Base-by-base conservation (phyloP, 2,329 filamentous ascomycete genomes). In the Massarina eburnea region DNA sequence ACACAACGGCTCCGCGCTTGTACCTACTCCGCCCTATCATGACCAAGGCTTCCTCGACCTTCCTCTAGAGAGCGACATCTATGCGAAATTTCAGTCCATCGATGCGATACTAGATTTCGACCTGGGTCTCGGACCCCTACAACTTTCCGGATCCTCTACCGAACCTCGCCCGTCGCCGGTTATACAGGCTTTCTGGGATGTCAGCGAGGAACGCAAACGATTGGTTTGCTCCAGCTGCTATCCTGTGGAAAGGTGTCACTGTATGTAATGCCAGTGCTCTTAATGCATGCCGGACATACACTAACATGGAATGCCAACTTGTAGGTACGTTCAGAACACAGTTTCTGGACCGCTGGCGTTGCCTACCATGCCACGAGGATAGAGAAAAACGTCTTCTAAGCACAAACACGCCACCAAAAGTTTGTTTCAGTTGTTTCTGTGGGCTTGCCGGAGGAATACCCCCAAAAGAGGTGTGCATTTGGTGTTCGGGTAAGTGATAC, bases 41-140 rank as follows among this genome's bases (percentile, higher is more conserved):
- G 66, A 69, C 21, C 55, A 61, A 50, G 66, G 66, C 3, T 61
- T 56, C 18, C 55, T 69, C 15, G 66, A 67, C 14, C 45, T 58
- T 18, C 62, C 66, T 0, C 52, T 66, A 7, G 55, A 61, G 12
- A 33, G 47, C 4, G 39, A 45, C n/a, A 33, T 41, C 2, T 50
- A 44, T 41, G 58, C 55, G 1, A 47, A 50, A n/a, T 54, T 56
- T 6, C 59, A 65, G 33, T 51, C 43, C 17, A 52, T 69, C 24
- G 51, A 59, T 10, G 52, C 61, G 1, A 53, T 67, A 2, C 45
- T 69, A 27, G 46, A 60, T 29, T 39, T 59, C 8, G 48, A 67
- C 30, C 54, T 69, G 12, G 64, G 64, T 1, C 18, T 30, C 17
- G 26, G 48, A 10, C 57, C 55, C 3, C 39, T 52, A 4, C 46